Evolutionary conservation across 495 filamentous ascomycete species (phyloP).

Genomic region (Podospora sp.): DNA sequence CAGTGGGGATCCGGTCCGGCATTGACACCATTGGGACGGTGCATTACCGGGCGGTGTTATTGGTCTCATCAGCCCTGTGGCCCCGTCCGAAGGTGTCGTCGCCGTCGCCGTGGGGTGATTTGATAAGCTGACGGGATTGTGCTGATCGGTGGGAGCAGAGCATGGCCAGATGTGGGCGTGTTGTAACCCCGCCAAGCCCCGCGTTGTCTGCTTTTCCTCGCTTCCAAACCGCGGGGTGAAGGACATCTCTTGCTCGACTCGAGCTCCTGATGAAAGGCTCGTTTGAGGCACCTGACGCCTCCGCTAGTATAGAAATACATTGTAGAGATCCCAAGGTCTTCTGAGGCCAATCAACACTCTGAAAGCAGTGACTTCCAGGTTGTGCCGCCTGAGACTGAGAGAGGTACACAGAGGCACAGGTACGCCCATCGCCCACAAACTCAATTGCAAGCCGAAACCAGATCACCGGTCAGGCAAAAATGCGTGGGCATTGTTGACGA

Average conservation of each 20-base stretch:
- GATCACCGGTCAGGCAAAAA: background rate
- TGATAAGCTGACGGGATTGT: constrained; percentile 11
- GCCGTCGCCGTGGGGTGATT: constrained; percentile 6
- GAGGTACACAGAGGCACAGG: too few species aligned
- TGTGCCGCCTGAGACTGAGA: too few species aligned
- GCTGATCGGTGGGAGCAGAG: background rate
- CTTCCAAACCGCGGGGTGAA: too few species aligned
- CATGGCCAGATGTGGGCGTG: background rate
- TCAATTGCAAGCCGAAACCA: background rate
- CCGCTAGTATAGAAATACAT: too few species aligned
- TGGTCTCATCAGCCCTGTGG: constrained; percentile 9
- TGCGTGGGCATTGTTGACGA: constrained; percentile 1
- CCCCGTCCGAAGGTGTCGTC: constrained; percentile 1
- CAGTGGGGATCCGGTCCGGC: background rate
- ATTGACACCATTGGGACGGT: background rate
- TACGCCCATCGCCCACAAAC: background rate
- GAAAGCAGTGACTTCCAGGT: too few species aligned
- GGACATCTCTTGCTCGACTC: too few species aligned
- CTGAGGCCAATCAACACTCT: too few species aligned
- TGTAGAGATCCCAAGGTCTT: too few species aligned
- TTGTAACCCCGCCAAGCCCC: constrained; percentile 6
- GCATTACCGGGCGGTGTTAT: constrained; percentile 1
- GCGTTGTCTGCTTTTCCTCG: background rate
- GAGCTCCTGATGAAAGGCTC: too few species aligned
- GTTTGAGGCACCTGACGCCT: too few species aligned